Evolutionary conservation across 306 rosid species (phyloP), one percentile per base, ranked within the genome.

Genomic region (Carpinus viminea): DNA sequence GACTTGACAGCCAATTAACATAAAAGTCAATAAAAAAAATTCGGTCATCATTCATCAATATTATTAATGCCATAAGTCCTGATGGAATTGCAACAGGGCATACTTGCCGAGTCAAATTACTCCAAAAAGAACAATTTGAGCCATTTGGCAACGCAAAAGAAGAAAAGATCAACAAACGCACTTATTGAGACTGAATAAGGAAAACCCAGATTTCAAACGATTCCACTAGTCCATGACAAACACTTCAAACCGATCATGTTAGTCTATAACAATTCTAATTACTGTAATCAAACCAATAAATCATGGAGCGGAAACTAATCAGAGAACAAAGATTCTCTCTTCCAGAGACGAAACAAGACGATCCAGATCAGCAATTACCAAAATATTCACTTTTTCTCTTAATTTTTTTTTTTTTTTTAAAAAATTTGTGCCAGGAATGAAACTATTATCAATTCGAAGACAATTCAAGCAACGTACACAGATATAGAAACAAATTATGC

Each of bases 221-320:
- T 21, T 59, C 36, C 16, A 59, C 65, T 7, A 5, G 12, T 57
- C 28, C 24, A 20, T 20, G 64, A 57, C 64, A 57, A 28, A 56
- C 64, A 57, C 34, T n/a, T 12, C 31, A 57, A 65, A 8, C 12
- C 2, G 48, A 65, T 66, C 48, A 21, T 20, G 38, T 38, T 36
- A 31, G 12, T 18, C 24, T 18, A 66, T 17, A 18, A 66, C 21
- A 66, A 66, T 41, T 65, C 68, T 54, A 34, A 54, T 18, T 21
- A 41, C 20, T 68, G 43, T 12, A 51, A 68, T 48, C 57, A 45
- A 70, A 77, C 36, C 38, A 4, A 10, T 59, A 70, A 59, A 59
- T 68, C 16, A 53, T 36, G 24, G 68, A 11, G 69, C n/a, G 47
- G 68, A 28, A 77, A 69, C 69, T 18, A 70, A 55, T 55, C 70